Percentiles rank a stretch among this genome's conserved stretches.
Evolutionary conservation across 2,329 filamentous ascomycete genomes (phyloP).

Genomic region (Hypoxylon sp.): DNA sequence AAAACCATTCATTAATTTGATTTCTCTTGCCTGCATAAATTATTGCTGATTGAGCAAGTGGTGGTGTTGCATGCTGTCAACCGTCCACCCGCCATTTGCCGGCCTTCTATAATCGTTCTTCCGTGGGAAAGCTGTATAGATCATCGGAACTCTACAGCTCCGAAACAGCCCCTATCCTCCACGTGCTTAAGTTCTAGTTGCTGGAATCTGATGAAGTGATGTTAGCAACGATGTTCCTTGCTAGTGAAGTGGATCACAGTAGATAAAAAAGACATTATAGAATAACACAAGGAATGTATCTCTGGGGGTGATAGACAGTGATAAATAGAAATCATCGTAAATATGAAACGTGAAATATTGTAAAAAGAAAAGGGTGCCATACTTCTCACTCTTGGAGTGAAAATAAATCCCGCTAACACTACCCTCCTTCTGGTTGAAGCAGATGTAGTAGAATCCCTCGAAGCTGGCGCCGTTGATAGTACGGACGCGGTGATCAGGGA

Average conservation of each 20-base stretch:
- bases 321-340: background rate
- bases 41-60: conserved; percentile 24
- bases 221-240: conserved; percentile 34
- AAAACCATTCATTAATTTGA: conserved; percentile 17
- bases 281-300: background rate
- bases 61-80: conserved; percentile 10
- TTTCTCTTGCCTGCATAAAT: conserved; percentile 14
- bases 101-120: conserved; percentile 14
- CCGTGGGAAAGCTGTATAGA: conserved; percentile 12
- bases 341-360: conserved; percentile 1
- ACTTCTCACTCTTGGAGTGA: conserved; percentile 98
- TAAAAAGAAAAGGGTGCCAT: conserved; percentile 48
- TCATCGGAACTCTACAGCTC: conserved; percentile 90
- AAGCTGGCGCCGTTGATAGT: conserved; percentile 96
- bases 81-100: conserved; percentile 15
- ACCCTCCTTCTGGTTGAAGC: conserved; percentile 92
- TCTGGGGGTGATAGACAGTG: background rate
- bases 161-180: conserved; percentile 84
- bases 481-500: conserved; percentile 92
- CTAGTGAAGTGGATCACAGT: background rate
- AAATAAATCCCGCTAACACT: conserved; percentile 96
- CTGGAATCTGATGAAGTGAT: conserved; percentile 76
- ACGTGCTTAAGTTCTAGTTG: conserved; percentile 93
- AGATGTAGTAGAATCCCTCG: conserved; percentile 99
- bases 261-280: background rate